Evolutionary conservation across 305 asterid genomes (phyloP), one percentile per base, ranked within the genome.

Genomic region (Striga hermonthica): DNA sequence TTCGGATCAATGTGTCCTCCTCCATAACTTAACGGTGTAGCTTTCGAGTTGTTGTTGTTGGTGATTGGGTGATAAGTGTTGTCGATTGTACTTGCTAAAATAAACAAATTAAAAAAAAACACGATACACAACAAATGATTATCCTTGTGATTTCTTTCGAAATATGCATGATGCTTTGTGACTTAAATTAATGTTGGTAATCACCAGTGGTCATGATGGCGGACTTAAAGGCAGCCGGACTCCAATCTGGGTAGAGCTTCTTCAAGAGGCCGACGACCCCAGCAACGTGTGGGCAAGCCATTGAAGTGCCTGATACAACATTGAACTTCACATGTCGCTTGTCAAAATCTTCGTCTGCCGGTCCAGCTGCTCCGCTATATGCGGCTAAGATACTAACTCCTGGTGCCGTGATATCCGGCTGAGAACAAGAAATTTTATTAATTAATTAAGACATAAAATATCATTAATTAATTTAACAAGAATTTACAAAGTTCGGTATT

Each of bases 371-470:
- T 77, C 58, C 85, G 0, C 88, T 86, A 48, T 69, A 91, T 9
- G 98, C 96, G 4, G 96, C 95, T 58, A 89, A 76, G 28, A 91
- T 68, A 69, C 85, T 86, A 69, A 91, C 96, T 59, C 98, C 96
- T 0, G 98, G 96, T 15, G 98, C 96, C 45, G 95, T 88, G 50
- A 91, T 82, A 81, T 91, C 98, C 47, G 98, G 98, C 96, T 91
- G 88, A 44, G 31, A 68, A 65, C 41, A n/a, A 11, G 28, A 50
- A 34, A 9, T 50, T 34, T 14, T 1, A 6, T 16, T 4, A 16
- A 57, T 28, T 8, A 63, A 53, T 7, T 49, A 2, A 4, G 13
- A 0, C 13, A 9, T 10, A 44, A 40, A 40, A 40, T 6, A 9
- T 5, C 0, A 40, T 1, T 9, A 40, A 6, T 5, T 9, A 5